Evolutionary conservation across 495 filamentous ascomycete genomes (phyloP), one percentile per base, ranked within the genome.

Genomic region (Talaromyces thailandensis): DNA sequence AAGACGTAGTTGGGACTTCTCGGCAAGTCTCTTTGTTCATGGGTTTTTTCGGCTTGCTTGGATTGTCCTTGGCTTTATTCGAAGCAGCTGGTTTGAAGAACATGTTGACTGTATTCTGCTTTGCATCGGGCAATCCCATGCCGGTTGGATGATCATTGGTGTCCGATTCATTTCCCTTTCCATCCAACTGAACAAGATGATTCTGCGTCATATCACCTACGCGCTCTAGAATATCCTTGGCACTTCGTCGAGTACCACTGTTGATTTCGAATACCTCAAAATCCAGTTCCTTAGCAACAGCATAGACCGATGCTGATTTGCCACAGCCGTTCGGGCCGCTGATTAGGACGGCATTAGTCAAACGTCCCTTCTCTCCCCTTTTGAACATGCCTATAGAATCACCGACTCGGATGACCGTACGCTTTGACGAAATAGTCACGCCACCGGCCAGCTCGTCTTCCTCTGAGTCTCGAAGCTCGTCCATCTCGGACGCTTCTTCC

Each of bases 241-340:
- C 95, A 70, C 84, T 95, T 55, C 95, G 79, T 62, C 92, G 84
- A 66, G 80, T 90, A 45, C 90, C 84, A 6, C 93, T 71, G 65
- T 95, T 96, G 67, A 99, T 90, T 73, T 99, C 95, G 66, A 98
- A 98, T 5, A 99, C 84, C 62, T 96, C 91, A 71, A 93, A 98
- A 23, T 86, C 93, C 24, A 96, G 82, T 76, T 99, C 94, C 66
- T 92, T 94, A 2, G 95, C 94, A n/a, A 92, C 89, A 4, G 95
- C 95, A 73, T 96, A 92, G 0, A 96, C 86, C 1, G 91, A 86
- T 16, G 95, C 93, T 12, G 92, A 95, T 73, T 99, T 99, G 7
- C 95, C 95, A 69, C 88, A 96, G 2, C 95, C 95, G 61, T 84
- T 77, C 1, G 94, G 92, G 5, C 95, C 95, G 69, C 92, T 98